Evolutionary conservation across 805 yeast genomes (phyloP), one percentile per base, ranked within the genome.

Genomic region (Candida silvatica): DNA sequence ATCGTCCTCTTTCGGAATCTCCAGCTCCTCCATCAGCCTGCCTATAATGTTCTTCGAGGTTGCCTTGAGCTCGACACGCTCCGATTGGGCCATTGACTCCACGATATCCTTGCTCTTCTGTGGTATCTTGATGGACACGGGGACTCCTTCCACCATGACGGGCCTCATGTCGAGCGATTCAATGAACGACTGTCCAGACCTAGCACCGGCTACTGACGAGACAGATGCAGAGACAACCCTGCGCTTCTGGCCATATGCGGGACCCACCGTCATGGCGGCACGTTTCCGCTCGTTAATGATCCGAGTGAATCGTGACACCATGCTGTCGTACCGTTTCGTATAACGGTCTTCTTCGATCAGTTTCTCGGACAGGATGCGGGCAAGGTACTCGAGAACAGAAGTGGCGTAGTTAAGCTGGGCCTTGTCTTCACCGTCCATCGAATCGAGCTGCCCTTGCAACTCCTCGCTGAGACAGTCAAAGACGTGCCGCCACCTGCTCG

Each of bases 401-500:
- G 14, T 24, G 6, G 25, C 29, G n/a, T 24, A 24, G 18, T 17
- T 32, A 22, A 32, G 11, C 23, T 23, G 12, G 7, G n/a, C 20
- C 11, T 20, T 31, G n/a, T 12, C 27, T 8, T 12, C 9, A 11
- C n/a, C 12, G 9, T 9, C 16, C 14, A 31, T 20, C 14, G 11
- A 18, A 5, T 11, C 15, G 4, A 32, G 29, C 9, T 20, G 14
- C 15, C n/a, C 18, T 8, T 14, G 14, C 8, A 22, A 11, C 29
- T 32, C 35, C 40, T 74, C 74, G 3, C 58, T 50, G 29, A 72
- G 58, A 35, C 61, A 67, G 19, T 56, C 56, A 41, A 77, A 75
- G 2, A 77, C 58, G 17, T 66, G 66, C 41, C 61, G 56, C 84
- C 85, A 79, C 47, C 74, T 64, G 20, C 58, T 49, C 39, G 74